These are phyloP conservation scores for Claviceps spartinae DNA, from an alignment of 2,329 filamentous ascomycete genomes.

Conservation along the genomic window DNA sequence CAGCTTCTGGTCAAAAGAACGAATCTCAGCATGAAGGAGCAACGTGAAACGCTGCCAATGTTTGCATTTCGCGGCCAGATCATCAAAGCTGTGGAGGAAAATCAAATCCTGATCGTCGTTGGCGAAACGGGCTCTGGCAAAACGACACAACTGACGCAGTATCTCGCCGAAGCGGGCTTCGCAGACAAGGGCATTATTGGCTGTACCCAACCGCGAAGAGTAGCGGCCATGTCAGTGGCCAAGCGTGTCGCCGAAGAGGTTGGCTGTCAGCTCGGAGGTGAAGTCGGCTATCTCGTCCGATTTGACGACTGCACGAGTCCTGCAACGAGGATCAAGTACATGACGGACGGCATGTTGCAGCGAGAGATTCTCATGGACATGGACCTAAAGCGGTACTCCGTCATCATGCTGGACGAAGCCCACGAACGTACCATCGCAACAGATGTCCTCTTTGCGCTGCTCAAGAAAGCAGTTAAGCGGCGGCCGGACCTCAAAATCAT, in stretches of 20 bases:
- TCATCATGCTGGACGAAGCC: conserved; percentile 96
- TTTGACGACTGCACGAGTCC: conserved; percentile 90
- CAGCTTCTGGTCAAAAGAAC: conserved; percentile 74
- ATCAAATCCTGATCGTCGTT: conserved; percentile 90
- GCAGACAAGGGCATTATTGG: conserved; percentile 80
- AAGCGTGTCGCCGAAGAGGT: conserved; percentile 95
- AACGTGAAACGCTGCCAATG: conserved; percentile 79
- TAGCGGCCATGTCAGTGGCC: conserved; percentile 93
- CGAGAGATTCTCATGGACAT: conserved; percentile 89
- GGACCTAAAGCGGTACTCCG: conserved; percentile 77
- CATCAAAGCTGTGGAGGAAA: conserved; percentile 71
- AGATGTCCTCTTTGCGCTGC: conserved; percentile 81
- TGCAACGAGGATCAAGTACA: conserved; percentile 92
- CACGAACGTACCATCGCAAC: conserved; percentile 96
- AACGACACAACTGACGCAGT: conserved; percentile 92
- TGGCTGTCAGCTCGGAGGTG: conserved; percentile 75
- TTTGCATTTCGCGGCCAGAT: conserved; percentile 79
- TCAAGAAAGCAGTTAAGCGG: conserved; percentile 85
- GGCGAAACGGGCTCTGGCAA: conserved; percentile 96
- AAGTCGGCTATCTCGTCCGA: conserved; percentile 94
- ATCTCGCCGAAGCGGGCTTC: conserved; percentile 84
- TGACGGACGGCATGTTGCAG: conserved; percentile 98
- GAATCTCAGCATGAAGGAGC: conserved; percentile 85
- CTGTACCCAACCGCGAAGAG: conserved; percentile 92
- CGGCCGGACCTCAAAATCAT: conserved; percentile 86